Conservation (phyloP, 1,284 basidiomycete species). For the Pisolithus thermaeus region DNA sequence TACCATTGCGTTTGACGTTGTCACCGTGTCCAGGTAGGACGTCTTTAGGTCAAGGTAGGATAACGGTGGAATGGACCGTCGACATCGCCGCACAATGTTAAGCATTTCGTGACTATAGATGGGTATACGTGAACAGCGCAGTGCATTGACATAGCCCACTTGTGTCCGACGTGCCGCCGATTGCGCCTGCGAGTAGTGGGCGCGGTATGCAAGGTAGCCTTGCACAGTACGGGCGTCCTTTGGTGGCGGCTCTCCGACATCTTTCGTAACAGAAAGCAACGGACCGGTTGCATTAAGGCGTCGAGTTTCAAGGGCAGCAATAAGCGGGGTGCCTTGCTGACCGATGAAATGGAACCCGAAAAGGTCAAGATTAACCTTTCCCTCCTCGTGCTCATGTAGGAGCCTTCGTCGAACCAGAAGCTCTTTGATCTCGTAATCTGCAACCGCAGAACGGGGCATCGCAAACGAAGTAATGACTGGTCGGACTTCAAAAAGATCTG, state of each 20-base stretch:
- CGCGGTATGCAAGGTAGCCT: slow-evolving; percentile 62
- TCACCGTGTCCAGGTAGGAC: slow-evolving; percentile 39
- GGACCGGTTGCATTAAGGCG: slow-evolving; percentile 66
- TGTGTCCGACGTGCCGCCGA: slow-evolving; percentile 63
- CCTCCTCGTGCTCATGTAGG: slow-evolving; percentile 43
- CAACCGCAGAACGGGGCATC: slow-evolving; percentile 75
- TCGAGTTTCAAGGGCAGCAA: slow-evolving; percentile 49
- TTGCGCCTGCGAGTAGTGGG: slow-evolving; percentile 50
- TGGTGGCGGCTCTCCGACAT: slow-evolving; percentile 54
- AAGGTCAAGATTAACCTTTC: slow-evolving; percentile 55
- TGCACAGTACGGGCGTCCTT: slow-evolving; percentile 71
- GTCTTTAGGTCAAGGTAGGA: slow-evolving; percentile 37
- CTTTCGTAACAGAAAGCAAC: slow-evolving; percentile 56
- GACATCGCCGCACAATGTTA: slow-evolving; percentile 35
- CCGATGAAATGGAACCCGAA: slow-evolving; percentile 65
- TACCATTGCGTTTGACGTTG: slow-evolving; percentile 44
- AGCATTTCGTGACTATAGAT: slow-evolving; percentile 66
- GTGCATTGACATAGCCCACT: slow-evolving; percentile 67
- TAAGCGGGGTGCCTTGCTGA: slow-evolving; percentile 43
- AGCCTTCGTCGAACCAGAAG: slow-evolving; percentile 75
- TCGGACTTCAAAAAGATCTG: slow-evolving; percentile 92
- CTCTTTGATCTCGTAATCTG: slow-evolving; percentile 87
- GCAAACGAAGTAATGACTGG: slow-evolving; percentile 92
- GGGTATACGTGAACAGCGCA: slow-evolving; percentile 63
- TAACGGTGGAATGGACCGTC: slow-evolving; percentile 53